phyloP scores from a whole-genome alignment of 495 filamentous ascomycete species.

The Mytilinidion resinicola region DNA sequence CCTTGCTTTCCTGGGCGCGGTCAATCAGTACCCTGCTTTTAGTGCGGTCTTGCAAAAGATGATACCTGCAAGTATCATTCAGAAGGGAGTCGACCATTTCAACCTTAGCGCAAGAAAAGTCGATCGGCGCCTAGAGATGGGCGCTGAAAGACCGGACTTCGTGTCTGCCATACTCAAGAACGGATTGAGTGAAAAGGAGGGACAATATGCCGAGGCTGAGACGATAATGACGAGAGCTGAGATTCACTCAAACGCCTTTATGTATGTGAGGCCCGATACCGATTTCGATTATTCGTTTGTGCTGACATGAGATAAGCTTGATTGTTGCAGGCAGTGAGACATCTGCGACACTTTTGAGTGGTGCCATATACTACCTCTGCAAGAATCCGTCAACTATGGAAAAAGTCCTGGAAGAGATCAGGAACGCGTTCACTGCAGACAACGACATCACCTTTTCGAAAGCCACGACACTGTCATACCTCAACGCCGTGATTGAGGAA shows the following conservation, averaged over 20 bases:
- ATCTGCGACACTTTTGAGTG: constrained; percentile 8
- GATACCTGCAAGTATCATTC: constrained; percentile 6
- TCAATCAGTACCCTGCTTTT: background rate
- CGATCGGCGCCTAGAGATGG: constrained; percentile 1
- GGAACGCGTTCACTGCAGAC: background rate
- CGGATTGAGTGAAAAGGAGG: background rate
- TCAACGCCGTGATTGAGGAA: constrained; percentile 21
- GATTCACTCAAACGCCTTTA: background rate
- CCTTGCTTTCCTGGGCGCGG: background rate
- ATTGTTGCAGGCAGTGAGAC: constrained; percentile 19
- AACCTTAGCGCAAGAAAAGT: constrained; percentile 1
- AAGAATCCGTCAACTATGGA: background rate
- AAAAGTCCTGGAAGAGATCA: constrained; percentile 7
- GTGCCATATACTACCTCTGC: constrained; percentile 17
- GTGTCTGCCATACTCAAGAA: constrained; percentile 5
- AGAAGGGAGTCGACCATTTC: constrained; percentile 12
- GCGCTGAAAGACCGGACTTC: constrained; percentile 10
- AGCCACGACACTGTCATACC: constrained; percentile 10
- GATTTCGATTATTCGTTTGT: background rate
- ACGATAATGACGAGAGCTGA: background rate
- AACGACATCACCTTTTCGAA: constrained; percentile 1
- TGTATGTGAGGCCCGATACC: background rate
- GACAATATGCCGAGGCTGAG: background rate
- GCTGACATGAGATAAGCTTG: background rate
- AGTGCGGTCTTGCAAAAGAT: constrained; percentile 1